A percentile compares a stretch with the other conserved stretches of the same genome.
Conservation (phyloP, 495 filamentous ascomycete species). For the Filosporella fistucella region DNA sequence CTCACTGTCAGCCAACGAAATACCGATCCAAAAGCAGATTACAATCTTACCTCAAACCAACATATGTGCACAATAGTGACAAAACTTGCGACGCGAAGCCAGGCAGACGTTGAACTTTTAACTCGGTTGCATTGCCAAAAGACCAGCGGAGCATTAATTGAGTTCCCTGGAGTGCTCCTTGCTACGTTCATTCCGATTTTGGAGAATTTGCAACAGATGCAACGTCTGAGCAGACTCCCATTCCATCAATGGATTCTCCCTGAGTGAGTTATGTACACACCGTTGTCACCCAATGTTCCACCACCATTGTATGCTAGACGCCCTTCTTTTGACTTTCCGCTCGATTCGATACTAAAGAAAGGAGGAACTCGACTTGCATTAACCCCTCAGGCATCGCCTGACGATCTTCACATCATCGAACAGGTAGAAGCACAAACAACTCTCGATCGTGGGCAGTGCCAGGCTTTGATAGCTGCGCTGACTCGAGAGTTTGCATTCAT, state of each 20-base stretch:
- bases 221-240: slow-evolving; percentile 9
- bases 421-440: slow-evolving; percentile 11
- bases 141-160: slow-evolving; percentile 19
- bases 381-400: not conserved
- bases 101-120: slow-evolving; percentile 11
- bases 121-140: slow-evolving; percentile 8
- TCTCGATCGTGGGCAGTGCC: slow-evolving; percentile 17
- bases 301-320: slow-evolving; percentile 14
- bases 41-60: slow-evolving; percentile 12
- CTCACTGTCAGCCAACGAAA: slow-evolving; percentile 11
- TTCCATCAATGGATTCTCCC: slow-evolving; percentile 20
- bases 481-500: slow-evolving; percentile 71
- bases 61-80: slow-evolving; percentile 5
- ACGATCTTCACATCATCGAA: slow-evolving; percentile 3
- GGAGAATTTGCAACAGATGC: slow-evolving; percentile 29
- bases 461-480: slow-evolving; percentile 30
- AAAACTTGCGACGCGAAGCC: slow-evolving; percentile 8
- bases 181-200: slow-evolving; percentile 29
- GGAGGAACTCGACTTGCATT: not conserved
- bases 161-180: slow-evolving; percentile 28
- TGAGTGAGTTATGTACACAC: not conserved
- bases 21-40: slow-evolving; percentile 1
- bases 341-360: slow-evolving; percentile 11
- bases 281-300: slow-evolving; percentile 3
- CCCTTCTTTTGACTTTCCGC: slow-evolving; percentile 4